Percentiles rank a stretch among this genome's conserved stretches.
These are phyloP conservation scores for Mycena olivaceomarginata DNA, from an alignment of 768 basidiomycete species.

Conservation along the genomic window DNA sequence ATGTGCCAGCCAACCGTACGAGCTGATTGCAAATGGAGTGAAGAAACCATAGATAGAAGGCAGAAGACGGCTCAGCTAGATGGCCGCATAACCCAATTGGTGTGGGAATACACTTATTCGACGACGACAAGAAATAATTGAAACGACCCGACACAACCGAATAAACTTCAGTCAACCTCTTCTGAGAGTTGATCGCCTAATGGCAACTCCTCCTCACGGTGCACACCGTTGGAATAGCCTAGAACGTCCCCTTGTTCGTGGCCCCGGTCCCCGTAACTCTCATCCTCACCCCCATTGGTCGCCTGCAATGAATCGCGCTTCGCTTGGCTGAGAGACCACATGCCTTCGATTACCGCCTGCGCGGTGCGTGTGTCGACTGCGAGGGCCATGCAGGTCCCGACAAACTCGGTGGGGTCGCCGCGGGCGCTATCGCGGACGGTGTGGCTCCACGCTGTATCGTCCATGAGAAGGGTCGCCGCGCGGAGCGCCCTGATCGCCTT, in stretches of 20 bases:
- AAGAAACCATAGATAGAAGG: slow-evolving; percentile 9
- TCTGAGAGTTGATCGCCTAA: slow-evolving; percentile 20
- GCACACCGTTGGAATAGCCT: slow-evolving; percentile 20
- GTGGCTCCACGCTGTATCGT: slow-evolving; percentile 27
- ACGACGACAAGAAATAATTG: slow-evolving; percentile 19
- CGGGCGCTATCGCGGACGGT: slow-evolving; percentile 21
- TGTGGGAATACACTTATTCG: slow-evolving; percentile 11
- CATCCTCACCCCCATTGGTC: slow-evolving; percentile 13
- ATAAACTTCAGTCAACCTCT: slow-evolving; percentile 25
- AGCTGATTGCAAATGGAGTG: slow-evolving; percentile 16
- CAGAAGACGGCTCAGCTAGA: slow-evolving; percentile 14
- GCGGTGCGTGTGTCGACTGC: slow-evolving; percentile 8
- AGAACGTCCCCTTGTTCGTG: slow-evolving; percentile 17
- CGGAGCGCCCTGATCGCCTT: slow-evolving; percentile 26
- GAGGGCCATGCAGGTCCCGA: slow-evolving; percentile 6
- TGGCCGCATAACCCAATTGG: slow-evolving; percentile 12
- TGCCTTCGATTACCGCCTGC: slow-evolving; percentile 16
- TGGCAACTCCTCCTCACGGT: slow-evolving; percentile 17
- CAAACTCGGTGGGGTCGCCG: slow-evolving; percentile 4
- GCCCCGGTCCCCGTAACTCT: slow-evolving; percentile 13
- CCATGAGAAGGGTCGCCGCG: slow-evolving; percentile 12
- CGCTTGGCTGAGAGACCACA: slow-evolving; percentile 26
- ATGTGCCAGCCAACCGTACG: slow-evolving; percentile 13
- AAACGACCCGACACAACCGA: slow-evolving; percentile 17
- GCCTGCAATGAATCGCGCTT: slow-evolving; percentile 23